Percentiles rank a stretch among this genome's conserved stretches.
Evolutionary conservation across 768 basidiomycete genomes (phyloP).

Genomic region (Suillus plorans): DNA sequence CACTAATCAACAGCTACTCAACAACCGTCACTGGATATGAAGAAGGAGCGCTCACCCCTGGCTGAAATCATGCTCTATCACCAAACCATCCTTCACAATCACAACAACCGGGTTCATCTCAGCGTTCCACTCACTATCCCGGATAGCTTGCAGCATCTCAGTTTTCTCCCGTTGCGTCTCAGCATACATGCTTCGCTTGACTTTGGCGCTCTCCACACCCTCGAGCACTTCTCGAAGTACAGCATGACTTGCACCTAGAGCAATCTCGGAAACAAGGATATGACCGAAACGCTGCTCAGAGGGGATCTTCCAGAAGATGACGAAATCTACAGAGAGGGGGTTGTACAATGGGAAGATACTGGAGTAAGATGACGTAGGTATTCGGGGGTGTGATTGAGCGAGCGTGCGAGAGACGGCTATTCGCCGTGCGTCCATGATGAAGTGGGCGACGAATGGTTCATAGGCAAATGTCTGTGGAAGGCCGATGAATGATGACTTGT

Average conservation of each 20-base stretch:
- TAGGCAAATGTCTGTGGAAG: constrained; percentile 4
- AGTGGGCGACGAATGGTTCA: constrained; percentile 31
- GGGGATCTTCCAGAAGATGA: constrained; percentile 76
- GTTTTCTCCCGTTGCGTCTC: constrained; percentile 78
- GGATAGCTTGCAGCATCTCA: constrained; percentile 66
- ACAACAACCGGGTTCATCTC: constrained; percentile 77
- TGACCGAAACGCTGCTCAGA: constrained; percentile 61
- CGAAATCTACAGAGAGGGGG: constrained; percentile 67
- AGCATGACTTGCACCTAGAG: constrained; percentile 69
- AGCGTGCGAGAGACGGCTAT: constrained; percentile 38
- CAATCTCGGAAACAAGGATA: constrained; percentile 54
- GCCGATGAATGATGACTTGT: constrained; percentile 1
- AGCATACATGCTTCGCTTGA: constrained; percentile 85
- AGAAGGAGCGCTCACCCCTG: constrained; percentile 53
- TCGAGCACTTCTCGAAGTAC: constrained; percentile 60
- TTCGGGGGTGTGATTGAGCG: constrained; percentile 48
- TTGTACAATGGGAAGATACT: constrained; percentile 80
- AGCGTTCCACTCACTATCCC: constrained; percentile 69
- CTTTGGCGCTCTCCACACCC: constrained; percentile 59
- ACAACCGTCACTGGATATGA: not conserved
- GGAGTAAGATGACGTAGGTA: constrained; percentile 50
- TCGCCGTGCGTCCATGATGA: constrained; percentile 54
- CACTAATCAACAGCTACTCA: constrained; percentile 38
- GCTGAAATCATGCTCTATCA: constrained; percentile 63
- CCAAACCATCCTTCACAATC: constrained; percentile 40